Evolutionary conservation across 2,329 filamentous ascomycete species (phyloP).

Genomic region (Capronia epimyces): DNA sequence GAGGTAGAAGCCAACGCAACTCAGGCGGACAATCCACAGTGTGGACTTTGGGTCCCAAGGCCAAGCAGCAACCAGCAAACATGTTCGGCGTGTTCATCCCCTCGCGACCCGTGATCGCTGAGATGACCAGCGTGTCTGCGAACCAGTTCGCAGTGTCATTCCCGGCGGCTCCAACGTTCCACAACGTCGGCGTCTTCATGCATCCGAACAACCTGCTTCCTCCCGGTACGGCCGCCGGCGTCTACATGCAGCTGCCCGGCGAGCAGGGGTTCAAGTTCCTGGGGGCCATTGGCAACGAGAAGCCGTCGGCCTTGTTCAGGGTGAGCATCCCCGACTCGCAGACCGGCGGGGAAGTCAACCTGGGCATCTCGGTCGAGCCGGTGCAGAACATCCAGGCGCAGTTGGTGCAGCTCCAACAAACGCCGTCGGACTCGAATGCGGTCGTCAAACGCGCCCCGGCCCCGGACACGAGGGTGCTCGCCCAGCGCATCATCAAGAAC

Average conservation of each 20-base stretch:
- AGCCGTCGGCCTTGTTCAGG: constrained; percentile 88
- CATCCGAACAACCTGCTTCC: constrained; percentile 73
- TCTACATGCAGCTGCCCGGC: constrained; percentile 73
- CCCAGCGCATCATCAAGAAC: constrained; percentile 91
- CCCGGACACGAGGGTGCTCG: constrained; percentile 66
- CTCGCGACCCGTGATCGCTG: constrained; percentile 55
- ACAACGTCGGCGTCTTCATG: constrained; percentile 81
- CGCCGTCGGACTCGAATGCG: constrained; percentile 30
- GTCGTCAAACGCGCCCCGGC: constrained; percentile 32
- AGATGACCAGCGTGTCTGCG: constrained; percentile 47
- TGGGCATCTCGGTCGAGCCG: constrained; percentile 75
- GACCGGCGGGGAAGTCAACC: constrained; percentile 31
- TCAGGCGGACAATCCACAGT: no score
- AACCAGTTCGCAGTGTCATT: constrained; percentile 62
- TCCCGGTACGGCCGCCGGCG: constrained; percentile 71
- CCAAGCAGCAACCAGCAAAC: background rate
- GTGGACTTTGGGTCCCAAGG: no score
- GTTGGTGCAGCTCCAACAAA: constrained; percentile 54
- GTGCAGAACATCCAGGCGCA: constrained; percentile 65
- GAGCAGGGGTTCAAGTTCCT: constrained; percentile 70
- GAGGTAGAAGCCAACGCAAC: no score
- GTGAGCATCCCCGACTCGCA: constrained; percentile 43
- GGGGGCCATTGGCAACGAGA: constrained; percentile 81
- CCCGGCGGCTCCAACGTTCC: constrained; percentile 54
- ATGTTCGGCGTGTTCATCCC: constrained; percentile 61